These are phyloP conservation scores for Onygena corvina DNA, from an alignment of 2,329 filamentous ascomycete genomes.

Conservation along the genomic window DNA sequence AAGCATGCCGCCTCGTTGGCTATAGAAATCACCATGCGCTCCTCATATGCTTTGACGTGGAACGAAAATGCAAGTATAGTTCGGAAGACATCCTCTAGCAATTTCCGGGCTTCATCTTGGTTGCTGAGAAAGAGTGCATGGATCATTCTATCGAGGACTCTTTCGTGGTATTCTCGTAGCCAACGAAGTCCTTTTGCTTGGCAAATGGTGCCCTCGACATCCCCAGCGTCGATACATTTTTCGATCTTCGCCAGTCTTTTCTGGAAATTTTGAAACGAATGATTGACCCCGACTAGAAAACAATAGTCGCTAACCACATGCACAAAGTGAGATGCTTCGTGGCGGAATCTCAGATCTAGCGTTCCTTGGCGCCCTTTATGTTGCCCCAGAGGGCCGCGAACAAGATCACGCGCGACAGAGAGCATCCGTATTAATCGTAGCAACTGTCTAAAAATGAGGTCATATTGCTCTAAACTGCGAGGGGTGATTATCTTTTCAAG, in stretches of 20 bases:
- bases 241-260: conserved; percentile 53
- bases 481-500: conserved; percentile 63
- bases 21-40: neutral
- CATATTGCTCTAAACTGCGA: conserved; percentile 62
- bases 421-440: conserved; percentile 67
- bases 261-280: conserved; percentile 62
- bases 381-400: conserved; percentile 37
- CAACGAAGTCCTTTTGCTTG: conserved; percentile 51
- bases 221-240: conserved; percentile 39
- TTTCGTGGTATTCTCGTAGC: conserved; percentile 58
- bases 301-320: conserved; percentile 62
- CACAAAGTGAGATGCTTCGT: conserved; percentile 72
- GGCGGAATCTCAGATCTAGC: conserved; percentile 49
- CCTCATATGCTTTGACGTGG: conserved; percentile 21
- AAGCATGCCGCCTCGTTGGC: neutral
- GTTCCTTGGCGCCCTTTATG: conserved; percentile 26
- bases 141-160: conserved; percentile 62
- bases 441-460: conserved; percentile 68
- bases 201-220: conserved; percentile 37
- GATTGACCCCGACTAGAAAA: conserved; percentile 62
- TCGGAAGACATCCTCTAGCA: conserved; percentile 66
- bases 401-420: conserved; percentile 57
- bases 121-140: conserved; percentile 61
- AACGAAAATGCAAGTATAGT: conserved; percentile 58
- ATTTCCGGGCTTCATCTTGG: conserved; percentile 57